phyloP scores from a whole-genome alignment of 2,329 filamentous ascomycete genomes.

The Tolypocladium amazonense region DNA sequence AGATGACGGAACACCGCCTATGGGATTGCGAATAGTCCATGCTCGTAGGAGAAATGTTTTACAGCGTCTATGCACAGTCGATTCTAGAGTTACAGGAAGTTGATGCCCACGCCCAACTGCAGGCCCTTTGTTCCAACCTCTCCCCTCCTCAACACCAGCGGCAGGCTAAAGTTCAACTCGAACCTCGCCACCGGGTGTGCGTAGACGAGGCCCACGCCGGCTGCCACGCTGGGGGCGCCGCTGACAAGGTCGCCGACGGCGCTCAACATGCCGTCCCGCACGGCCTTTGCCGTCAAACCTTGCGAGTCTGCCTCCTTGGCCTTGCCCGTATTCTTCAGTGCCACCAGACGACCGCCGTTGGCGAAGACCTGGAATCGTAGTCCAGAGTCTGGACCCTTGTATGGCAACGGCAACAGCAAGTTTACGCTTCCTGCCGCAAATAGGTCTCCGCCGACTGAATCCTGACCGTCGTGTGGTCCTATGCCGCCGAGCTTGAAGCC shows the following conservation, averaged over 20 bases:
- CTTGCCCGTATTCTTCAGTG: constrained; percentile 52
- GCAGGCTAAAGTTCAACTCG: constrained; percentile 90
- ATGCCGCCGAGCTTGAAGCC: constrained; percentile 86
- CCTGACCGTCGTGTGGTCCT: constrained; percentile 74
- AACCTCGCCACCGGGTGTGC: constrained; percentile 89
- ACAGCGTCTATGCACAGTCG: not conserved
- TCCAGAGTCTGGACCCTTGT: constrained; percentile 70
- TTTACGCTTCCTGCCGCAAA: constrained; percentile 86
- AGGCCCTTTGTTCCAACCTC: constrained; percentile 87
- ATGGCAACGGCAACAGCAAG: constrained; percentile 74
- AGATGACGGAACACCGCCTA: too few species aligned
- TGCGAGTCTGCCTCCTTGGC: constrained; percentile 25
- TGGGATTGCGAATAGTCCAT: too few species aligned
- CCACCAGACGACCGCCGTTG: constrained; percentile 78
- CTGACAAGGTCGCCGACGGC: constrained; percentile 63
- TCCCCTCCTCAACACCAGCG: constrained; percentile 67
- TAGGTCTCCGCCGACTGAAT: constrained; percentile 83
- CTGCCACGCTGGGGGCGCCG: constrained; percentile 74
- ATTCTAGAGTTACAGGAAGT: constrained; percentile 60
- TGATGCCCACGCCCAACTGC: constrained; percentile 92
- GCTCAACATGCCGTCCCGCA: constrained; percentile 40
- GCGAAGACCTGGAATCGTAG: constrained; percentile 83
- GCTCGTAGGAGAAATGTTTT: not conserved
- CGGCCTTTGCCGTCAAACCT: constrained; percentile 29
- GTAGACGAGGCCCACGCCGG: constrained; percentile 85